Base-by-base conservation (phyloP, 306 rosid species). In the Dryas octopetala region DNA sequence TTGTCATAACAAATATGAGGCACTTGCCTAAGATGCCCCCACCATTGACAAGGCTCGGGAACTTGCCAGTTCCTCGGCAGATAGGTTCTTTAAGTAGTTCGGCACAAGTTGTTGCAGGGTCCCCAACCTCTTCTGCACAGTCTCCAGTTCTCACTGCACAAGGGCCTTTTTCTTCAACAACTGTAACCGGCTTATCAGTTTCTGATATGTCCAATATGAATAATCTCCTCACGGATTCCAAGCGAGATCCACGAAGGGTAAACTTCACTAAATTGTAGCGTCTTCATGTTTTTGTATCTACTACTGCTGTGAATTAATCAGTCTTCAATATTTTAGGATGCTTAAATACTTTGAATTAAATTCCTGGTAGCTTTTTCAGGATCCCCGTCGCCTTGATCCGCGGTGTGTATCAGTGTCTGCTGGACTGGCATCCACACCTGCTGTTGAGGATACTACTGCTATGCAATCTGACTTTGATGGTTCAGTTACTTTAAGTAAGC, bases 161-260 rank as follows among this genome's bases (percentile, higher is more conserved):
- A 82, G 66, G 74, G 74, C 79, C 91, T 68, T 52, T 78, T 43
- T 76, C 93, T 83, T 76, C 89, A 71, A 76, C 79, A 68, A 77
- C 79, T 57, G 77, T 86, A 48, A 55, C 86, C 54, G 77, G 82
- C 70, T 84, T 87, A 72, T 78, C 87, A 74, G 81, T 78, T 13
- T 75, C 87, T 66, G 99, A 95, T 74, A 48, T 71, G 46, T 76
- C 86, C 74, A 78, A 77, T 62, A 74, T 71, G 80, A 87, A 81
- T 85, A 87, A 67, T 78, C 85, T 84, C 70, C 87, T 89, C 10
- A 78, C 72, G 71, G 99, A 95, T 84, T 84, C 96, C 62, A 95
- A 95, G 84, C 94, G 97, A 61, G 97, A 95, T 83, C 97, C 97
- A 6, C 91, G 99, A 58, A 84, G 97, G 97, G 99, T 95, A 92